Conservation (phyloP, 2,329 filamentous ascomycete genomes). For the Clonostachys rhizophaga region DNA sequence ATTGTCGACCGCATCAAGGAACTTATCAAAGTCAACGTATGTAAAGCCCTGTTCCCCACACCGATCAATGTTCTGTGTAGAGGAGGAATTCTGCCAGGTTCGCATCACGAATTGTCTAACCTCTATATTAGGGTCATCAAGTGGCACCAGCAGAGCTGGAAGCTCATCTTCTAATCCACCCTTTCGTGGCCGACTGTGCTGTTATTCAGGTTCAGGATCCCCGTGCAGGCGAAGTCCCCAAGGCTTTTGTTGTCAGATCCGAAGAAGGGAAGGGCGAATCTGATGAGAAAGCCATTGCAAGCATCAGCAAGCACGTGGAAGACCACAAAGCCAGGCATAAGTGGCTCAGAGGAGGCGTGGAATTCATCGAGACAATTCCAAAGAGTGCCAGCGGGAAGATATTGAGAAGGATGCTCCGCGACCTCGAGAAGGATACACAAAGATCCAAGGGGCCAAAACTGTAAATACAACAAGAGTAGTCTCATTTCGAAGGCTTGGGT, state of each 20-base stretch:
- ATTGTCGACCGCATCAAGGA: conserved; percentile 70
- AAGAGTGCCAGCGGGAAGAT: conserved; percentile 72
- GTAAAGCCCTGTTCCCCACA: conserved; percentile 2
- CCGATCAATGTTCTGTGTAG: too few species aligned
- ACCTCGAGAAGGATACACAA: conserved; percentile 64
- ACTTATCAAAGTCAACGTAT: conserved; percentile 67
- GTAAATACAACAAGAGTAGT: conserved; percentile 23
- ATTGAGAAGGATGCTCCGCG: conserved; percentile 59
- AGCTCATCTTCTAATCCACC: conserved; percentile 65
- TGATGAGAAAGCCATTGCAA: conserved; percentile 36
- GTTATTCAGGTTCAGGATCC: conserved; percentile 63
- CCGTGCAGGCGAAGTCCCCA: conserved; percentile 52
- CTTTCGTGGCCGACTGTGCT: conserved; percentile 65
- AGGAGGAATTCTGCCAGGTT: not conserved
- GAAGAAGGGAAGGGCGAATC: conserved; percentile 42
- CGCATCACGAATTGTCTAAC: not conserved
- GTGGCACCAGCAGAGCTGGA: conserved; percentile 75
- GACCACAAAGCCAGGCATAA: conserved; percentile 63
- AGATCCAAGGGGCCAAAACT: conserved; percentile 61
- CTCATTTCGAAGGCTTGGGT: too few species aligned
- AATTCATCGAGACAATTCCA: conserved; percentile 60
- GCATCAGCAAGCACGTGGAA: conserved; percentile 53
- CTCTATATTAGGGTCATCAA: conserved; percentile 53
- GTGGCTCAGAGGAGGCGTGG: conserved; percentile 54
- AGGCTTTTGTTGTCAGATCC: conserved; percentile 54